A percentile compares a stretch with the other conserved stretches of the same genome.
Evolutionary conservation across 306 rosid species (phyloP).

Genomic region (Pyrus pyrifolia): DNA sequence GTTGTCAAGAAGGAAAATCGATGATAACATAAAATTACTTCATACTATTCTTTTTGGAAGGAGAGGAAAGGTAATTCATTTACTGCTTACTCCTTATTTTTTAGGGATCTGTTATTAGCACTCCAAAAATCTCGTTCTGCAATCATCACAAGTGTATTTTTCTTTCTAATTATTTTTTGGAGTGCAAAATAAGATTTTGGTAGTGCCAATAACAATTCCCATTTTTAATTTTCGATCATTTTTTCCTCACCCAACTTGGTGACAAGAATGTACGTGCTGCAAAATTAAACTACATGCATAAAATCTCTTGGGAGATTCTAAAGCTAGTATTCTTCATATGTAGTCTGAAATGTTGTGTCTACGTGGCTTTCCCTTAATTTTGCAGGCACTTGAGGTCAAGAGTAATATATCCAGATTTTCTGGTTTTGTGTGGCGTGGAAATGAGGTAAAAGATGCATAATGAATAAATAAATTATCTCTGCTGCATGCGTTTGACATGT

Average conservation of each 20-base stretch:
- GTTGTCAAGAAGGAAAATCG: conserved; percentile 74
- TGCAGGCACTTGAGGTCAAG: conserved; percentile 84
- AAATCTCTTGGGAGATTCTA: background rate
- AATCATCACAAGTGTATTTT: no score
- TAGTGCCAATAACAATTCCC: no score
- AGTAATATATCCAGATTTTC: conserved; percentile 87
- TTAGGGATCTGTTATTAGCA: background rate
- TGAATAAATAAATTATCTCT: background rate
- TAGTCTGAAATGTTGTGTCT: conserved; percentile 10
- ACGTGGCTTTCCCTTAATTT: conserved; percentile 6
- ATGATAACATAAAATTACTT: conserved; percentile 76
- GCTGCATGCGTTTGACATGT: background rate
- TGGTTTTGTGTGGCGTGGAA: conserved; percentile 91
- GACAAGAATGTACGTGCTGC: background rate
- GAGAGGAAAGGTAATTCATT: conserved; percentile 82
- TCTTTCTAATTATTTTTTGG: background rate
- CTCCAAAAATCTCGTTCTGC: no score
- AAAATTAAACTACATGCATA: background rate
- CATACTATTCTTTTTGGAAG: conserved; percentile 90
- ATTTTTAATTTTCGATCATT: background rate
- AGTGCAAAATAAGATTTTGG: no score
- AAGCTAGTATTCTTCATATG: background rate
- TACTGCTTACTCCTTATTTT: conserved; percentile 8
- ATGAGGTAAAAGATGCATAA: conserved; percentile 48
- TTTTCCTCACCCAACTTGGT: conserved; percentile 6